Percentiles rank a stretch among this genome's conserved stretches.
Conservation (phyloP, 306 rosid species). For the Alnus glutinosa region DNA sequence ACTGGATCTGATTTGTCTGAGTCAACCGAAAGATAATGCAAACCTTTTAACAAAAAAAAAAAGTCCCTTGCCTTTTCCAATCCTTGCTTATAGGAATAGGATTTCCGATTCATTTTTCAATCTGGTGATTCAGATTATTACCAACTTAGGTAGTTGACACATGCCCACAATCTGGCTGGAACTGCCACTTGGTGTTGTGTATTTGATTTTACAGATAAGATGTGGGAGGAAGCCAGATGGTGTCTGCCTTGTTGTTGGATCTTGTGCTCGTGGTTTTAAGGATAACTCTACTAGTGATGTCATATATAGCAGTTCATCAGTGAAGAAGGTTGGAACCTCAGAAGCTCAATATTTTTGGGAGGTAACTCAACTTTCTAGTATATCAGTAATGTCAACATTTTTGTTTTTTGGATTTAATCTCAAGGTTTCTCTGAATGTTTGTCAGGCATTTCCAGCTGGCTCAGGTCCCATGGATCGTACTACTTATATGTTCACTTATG, state of each 20-base stretch:
- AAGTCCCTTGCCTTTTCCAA: background rate
- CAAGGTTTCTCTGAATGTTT: slow-evolving; percentile 34
- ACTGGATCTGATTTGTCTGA: background rate
- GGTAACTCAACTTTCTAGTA: slow-evolving; percentile 47
- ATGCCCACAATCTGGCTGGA: slow-evolving; percentile 13
- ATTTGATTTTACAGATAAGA: slow-evolving; percentile 65
- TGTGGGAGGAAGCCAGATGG: slow-evolving; percentile 88
- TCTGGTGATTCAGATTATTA: background rate
- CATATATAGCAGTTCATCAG: slow-evolving; percentile 74
- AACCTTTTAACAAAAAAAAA: background rate
- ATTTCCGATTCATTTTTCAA: background rate
- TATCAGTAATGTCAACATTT: background rate
- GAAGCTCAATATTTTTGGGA: slow-evolving; percentile 93
- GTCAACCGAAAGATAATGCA: background rate
- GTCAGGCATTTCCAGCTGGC: slow-evolving; percentile 96
- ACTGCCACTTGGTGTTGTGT: slow-evolving; percentile 29
- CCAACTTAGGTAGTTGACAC: background rate
- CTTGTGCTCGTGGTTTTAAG: slow-evolving; percentile 85
- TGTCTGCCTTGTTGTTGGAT: slow-evolving; percentile 89
- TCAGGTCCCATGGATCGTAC: slow-evolving; percentile 92
- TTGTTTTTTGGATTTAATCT: background rate
- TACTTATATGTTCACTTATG: slow-evolving; percentile 88
- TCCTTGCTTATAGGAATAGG: background rate
- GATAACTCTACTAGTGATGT: slow-evolving; percentile 72
- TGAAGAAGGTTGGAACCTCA: slow-evolving; percentile 68